Evolutionary conservation across 495 filamentous ascomycete genomes (phyloP).

Genomic region (Chaetomium cochliodes): DNA sequence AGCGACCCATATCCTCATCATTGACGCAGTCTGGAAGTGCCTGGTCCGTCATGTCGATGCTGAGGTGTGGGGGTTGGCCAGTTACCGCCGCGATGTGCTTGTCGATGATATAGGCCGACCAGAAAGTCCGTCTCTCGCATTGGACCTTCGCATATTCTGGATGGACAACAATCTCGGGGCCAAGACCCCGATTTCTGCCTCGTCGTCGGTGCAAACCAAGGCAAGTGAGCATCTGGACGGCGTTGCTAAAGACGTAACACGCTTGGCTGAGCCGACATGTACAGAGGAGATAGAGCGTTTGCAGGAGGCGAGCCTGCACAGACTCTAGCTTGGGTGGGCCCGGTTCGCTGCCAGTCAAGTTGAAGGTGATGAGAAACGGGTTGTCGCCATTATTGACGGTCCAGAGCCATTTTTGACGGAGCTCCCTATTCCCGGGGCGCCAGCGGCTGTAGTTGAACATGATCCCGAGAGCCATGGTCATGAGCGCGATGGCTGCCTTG

Average conservation of each 20-base stretch:
- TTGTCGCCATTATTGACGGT: conserved; percentile 27
- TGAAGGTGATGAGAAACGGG: conserved; percentile 19
- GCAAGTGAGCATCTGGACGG: conserved; percentile 26
- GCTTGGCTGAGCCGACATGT: conserved; percentile 31
- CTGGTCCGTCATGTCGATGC: conserved; percentile 55
- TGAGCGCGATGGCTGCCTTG: conserved; percentile 28
- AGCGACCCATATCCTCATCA: conserved; percentile 52
- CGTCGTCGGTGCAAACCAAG: conserved; percentile 37
- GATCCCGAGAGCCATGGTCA: conserved; percentile 31
- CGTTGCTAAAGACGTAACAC: conserved; percentile 32
- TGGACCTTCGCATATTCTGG: conserved; percentile 33
- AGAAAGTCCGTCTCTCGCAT: conserved; percentile 55
- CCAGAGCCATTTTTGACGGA: conserved; percentile 21
- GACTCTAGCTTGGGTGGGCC: conserved; percentile 27
- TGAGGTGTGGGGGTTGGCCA: conserved; percentile 54
- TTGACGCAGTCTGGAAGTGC: conserved; percentile 52
- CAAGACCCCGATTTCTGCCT: conserved; percentile 26
- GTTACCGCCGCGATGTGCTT: conserved; percentile 58
- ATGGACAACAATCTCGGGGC: conserved; percentile 11
- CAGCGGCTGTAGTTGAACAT: conserved; percentile 16
- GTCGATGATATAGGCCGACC: conserved; percentile 57
- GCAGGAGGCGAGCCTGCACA: conserved; percentile 32
- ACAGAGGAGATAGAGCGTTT: conserved; percentile 30
- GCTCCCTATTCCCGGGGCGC: conserved; percentile 7
- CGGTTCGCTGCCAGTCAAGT: conserved; percentile 23